These are phyloP conservation scores for Glarea lozoyensis DNA, from an alignment of 495 filamentous ascomycete genomes.

Conservation along the genomic window DNA sequence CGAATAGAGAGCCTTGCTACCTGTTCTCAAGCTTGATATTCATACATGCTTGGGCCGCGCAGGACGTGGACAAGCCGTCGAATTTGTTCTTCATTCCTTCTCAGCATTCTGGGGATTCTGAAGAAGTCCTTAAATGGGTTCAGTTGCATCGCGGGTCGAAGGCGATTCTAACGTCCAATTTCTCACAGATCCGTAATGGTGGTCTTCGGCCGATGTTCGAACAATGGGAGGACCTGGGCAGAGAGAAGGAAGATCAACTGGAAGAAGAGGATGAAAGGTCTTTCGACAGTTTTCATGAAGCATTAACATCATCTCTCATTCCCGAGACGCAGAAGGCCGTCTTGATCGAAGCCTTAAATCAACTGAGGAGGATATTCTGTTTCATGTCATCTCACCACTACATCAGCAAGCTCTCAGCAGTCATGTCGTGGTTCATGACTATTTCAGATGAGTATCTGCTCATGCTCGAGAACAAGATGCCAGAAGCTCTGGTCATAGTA, in stretches of 20 bases:
- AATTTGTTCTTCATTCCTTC: conserved; percentile 13
- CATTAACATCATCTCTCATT: conserved; percentile 1
- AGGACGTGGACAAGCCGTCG: conserved; percentile 12
- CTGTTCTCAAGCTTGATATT: conserved; percentile 9
- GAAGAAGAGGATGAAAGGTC: conserved; percentile 1
- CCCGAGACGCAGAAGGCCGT: background rate
- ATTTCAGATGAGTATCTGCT: conserved; percentile 8
- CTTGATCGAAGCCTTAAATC: conserved; percentile 1
- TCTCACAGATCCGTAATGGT: conserved; percentile 2
- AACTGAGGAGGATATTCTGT: conserved; percentile 5
- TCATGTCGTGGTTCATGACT: conserved; percentile 9
- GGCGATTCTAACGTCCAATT: background rate
- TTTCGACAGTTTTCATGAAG: conserved; percentile 2
- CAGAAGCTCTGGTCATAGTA: conserved; percentile 15
- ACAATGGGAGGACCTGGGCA: conserved; percentile 8
- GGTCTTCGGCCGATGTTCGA: conserved; percentile 2
- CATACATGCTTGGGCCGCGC: conserved; percentile 10
- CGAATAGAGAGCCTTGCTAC: conserved; percentile 17
- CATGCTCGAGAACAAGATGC: conserved; percentile 13
- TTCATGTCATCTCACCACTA: conserved; percentile 7
- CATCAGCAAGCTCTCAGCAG: conserved; percentile 4
- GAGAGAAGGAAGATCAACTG: conserved; percentile 5
- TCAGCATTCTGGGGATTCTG: background rate
- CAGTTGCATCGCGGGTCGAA: conserved; percentile 13
- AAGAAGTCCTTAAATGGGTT: conserved; percentile 10